Base-by-base conservation (phyloP, 1,139 yeast species). In the Yamadazyma dushanensis region DNA sequence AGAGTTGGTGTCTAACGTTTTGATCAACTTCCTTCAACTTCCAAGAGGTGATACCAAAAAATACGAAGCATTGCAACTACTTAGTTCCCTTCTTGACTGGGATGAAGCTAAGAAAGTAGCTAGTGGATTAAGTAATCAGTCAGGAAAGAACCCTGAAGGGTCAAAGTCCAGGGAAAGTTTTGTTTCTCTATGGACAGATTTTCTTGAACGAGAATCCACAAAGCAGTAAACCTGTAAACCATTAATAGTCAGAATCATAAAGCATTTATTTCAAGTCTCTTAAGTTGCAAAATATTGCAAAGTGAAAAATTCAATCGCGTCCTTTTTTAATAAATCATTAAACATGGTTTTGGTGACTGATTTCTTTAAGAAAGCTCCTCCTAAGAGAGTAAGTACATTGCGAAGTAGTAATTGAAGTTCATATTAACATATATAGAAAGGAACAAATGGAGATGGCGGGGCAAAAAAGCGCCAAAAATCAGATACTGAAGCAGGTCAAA, bases 11-110 rank as follows among this genome's bases (percentile, higher is more conserved):
- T 83, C 97, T 2, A 92, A 92, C 56, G 71, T 94, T 39, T 65
- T 92, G 34, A 76, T 94, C 16, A 87, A 95, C 34, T 92, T 90
- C 61, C 73, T 92, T 13, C 84, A 83, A 34, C 72, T 92, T 25
- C 97, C 96, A 6, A 70, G 98, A 43, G 96, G 95, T 1, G 99
- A 92, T 56, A 77, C 96, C 10, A 92, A 90, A 59, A 88, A 92
- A 59, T 92, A 84, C 54, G 97, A 92, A 64, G 95, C 94, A 4
- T 70, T 92, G 38, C 88, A 81, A 55, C 72, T 92, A 40, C 83
- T 92, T 29, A 76, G 96, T 18, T 87, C 87, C 41, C 82, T 84
- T 49, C 66, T 92, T 41, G 83, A 78, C 39, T 92, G 98, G 98
- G 92, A 84, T 56, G 94, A 87, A 32, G 80, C 78, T 28, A 83